Conservation (phyloP, 495 filamentous ascomycete genomes). For the Penicillium salamii region DNA sequence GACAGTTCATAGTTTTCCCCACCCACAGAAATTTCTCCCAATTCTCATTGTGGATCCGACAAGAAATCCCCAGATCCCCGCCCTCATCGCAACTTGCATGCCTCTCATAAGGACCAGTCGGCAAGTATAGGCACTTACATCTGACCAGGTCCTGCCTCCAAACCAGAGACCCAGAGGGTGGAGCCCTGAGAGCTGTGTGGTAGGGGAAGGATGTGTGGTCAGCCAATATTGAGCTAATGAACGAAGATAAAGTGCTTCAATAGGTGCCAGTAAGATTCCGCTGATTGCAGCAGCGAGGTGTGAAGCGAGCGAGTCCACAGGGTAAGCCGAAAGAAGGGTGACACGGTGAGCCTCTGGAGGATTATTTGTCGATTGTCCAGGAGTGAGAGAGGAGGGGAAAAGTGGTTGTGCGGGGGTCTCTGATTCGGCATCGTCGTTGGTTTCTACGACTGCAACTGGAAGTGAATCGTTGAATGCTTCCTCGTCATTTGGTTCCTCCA, state of each 20-base stretch:
- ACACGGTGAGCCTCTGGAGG: conserved; percentile 35
- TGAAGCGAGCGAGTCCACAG: conserved; percentile 43
- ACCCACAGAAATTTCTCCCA: conserved; percentile 45
- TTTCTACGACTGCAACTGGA: conserved; percentile 2
- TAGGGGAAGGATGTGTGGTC: conserved; percentile 22
- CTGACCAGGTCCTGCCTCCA: conserved; percentile 37
- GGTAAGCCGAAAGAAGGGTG: conserved; percentile 49
- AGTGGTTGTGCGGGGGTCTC: not conserved
- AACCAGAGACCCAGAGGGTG: conserved; percentile 37
- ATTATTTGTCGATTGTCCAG: conserved; percentile 7
- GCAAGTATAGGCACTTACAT: conserved; percentile 38
- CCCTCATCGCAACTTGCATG: conserved; percentile 43
- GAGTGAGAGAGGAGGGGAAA: conserved; percentile 11
- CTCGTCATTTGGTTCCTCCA: conserved; percentile 34
- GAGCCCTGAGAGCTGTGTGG: conserved; percentile 27
- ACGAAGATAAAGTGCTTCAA: conserved; percentile 48
- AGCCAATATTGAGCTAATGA: conserved; percentile 44
- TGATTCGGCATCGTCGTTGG: not conserved
- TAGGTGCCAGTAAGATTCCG: conserved; percentile 40
- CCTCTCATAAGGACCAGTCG: conserved; percentile 46
- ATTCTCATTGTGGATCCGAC: conserved; percentile 42
- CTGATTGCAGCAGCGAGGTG: conserved; percentile 44
- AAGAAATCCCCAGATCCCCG: conserved; percentile 43
- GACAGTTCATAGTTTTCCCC: conserved; percentile 38
- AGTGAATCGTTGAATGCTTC: conserved; percentile 13